These are phyloP conservation scores for Arachnomyces sp. DNA, from an alignment of 2,329 filamentous ascomycete species.

Conservation along the genomic window DNA sequence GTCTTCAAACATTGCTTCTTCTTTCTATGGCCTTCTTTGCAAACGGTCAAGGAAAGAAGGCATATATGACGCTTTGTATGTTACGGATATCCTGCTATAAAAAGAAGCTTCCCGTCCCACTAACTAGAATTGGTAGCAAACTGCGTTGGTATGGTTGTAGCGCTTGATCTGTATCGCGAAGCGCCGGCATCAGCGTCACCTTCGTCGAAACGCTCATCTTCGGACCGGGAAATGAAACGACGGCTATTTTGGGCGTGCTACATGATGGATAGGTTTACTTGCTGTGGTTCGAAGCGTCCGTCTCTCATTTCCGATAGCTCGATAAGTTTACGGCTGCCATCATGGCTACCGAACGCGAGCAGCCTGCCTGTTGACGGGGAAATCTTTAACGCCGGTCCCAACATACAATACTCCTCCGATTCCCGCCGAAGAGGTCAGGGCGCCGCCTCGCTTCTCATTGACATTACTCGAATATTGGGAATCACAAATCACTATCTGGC, in stretches of 20 bases:
- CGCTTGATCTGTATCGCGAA: conserved; percentile 73
- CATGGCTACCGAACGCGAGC: conserved; percentile 59
- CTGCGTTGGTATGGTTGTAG: conserved; percentile 74
- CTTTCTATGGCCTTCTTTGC: conserved; percentile 70
- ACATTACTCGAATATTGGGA: conserved; percentile 74
- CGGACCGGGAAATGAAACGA: conserved; percentile 68
- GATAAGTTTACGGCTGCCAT: conserved; percentile 66
- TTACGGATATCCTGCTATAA: conserved; percentile 1
- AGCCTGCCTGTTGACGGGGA: conserved; percentile 64
- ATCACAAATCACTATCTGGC: conserved; percentile 78
- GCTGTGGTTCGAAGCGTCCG: conserved; percentile 73
- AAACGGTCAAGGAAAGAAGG: conserved; percentile 71
- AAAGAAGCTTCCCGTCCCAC: conserved; percentile 11
- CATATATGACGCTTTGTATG: conserved; percentile 76
- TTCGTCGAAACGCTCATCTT: conserved; percentile 53
- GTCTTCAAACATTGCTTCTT: conserved; percentile 66
- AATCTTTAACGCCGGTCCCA: conserved; percentile 72
- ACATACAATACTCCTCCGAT: conserved; percentile 64
- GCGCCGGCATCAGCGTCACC: conserved; percentile 40
- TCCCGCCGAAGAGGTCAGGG: conserved; percentile 65
- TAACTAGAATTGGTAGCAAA: conserved; percentile 48
- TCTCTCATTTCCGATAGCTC: conserved; percentile 73
- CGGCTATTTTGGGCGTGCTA: conserved; percentile 88
- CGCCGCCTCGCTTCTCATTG: conserved; percentile 72
- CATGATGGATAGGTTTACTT: conserved; percentile 73